phyloP scores from a whole-genome alignment of 768 basidiomycete species.

The Kwoniella pini region DNA sequence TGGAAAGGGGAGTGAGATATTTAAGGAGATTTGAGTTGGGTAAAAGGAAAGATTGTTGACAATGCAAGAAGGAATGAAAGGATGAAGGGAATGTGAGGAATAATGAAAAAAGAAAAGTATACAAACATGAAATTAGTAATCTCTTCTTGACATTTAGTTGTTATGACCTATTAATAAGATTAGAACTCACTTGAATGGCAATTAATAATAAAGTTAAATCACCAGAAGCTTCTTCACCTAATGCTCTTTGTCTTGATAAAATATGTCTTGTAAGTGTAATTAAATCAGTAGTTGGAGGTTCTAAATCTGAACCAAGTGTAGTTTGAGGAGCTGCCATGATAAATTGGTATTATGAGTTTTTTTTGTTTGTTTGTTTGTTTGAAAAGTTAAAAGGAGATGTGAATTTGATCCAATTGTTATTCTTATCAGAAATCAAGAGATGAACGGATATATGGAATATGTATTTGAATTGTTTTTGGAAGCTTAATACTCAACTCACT shows the following conservation, averaged over 20 bases:
- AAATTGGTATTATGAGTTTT: too few relatives aligned
- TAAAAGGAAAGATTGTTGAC: too few relatives aligned
- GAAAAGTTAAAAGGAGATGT: neutral
- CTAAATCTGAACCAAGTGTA: conserved; percentile 58
- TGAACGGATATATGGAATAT: too few relatives aligned
- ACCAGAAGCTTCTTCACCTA: conserved; percentile 81
- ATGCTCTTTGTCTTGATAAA: conserved; percentile 75
- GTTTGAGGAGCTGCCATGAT: conserved; percentile 23
- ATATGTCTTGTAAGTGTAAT: conserved; percentile 94
- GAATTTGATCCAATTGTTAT: neutral
- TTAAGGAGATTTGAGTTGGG: too few relatives aligned
- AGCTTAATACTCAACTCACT: too few relatives aligned
- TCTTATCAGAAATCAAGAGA: too few relatives aligned
- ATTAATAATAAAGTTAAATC: conserved; percentile 92
- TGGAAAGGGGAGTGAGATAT: neutral
- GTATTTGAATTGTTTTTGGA: too few relatives aligned
- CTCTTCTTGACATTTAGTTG: too few relatives aligned
- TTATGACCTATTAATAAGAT: too few relatives aligned
- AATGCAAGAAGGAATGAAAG: too few relatives aligned
- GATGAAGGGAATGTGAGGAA: neutral
- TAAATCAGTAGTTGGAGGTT: conserved; percentile 77
- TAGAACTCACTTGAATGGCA: conserved; percentile 84
- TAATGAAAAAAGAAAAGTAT: too few relatives aligned
- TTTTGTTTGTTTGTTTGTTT: neutral
- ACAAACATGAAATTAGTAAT: too few relatives aligned